Evolutionary conservation across 805 yeast species (phyloP), one percentile per base, ranked within the genome.

Genomic region (Saccharomycopsis javanensis): DNA sequence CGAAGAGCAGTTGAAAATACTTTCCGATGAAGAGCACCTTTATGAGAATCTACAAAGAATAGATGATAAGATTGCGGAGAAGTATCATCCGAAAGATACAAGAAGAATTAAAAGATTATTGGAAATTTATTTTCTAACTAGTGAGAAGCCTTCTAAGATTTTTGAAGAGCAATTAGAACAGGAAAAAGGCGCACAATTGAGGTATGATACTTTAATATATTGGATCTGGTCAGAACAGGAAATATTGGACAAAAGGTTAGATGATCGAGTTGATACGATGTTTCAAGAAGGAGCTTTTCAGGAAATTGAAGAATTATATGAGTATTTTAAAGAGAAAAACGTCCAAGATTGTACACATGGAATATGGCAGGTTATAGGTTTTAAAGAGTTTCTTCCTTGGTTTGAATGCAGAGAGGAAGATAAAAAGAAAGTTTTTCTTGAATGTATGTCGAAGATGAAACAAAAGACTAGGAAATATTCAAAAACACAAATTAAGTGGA

Each of bases 361-460:
- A 1, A 78, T 92, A 0, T 90, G 90, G 90, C 98, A 94, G 71
- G 96, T 88, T 1, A 88, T 92, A 65, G 98, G 98, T 1, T 94
- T 88, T 70, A 88, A 88, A 67, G 96, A 89, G 65, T 89, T 89
- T 66, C 66, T 88, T 37, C 92, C 95, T 1, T 88, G 86, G 86
- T 51, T 31, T 33, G 51, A 51, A 8, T 10, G 15, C 16, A 11
- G 18, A 10, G 35, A 25, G 16, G 35, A 42, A 13, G 25, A 18
- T 27, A 52, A 52, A 6, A 51, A 38, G n/a, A 25, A 30, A 10
- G 23, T 51, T 5, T 52, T 52, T 10, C 20, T n/a, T 6, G 51
- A 51, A 35, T 23, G 92, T 8, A 71, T 84, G 2, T 85, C 80
- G 11, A 75, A 80, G 34, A 94, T 94, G 98, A 91, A 92, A 67